Percentiles rank a stretch among this genome's conserved stretches.
Evolutionary conservation across 2,329 filamentous ascomycete genomes (phyloP).

Genomic region (Albophoma yamanashiensis): DNA sequence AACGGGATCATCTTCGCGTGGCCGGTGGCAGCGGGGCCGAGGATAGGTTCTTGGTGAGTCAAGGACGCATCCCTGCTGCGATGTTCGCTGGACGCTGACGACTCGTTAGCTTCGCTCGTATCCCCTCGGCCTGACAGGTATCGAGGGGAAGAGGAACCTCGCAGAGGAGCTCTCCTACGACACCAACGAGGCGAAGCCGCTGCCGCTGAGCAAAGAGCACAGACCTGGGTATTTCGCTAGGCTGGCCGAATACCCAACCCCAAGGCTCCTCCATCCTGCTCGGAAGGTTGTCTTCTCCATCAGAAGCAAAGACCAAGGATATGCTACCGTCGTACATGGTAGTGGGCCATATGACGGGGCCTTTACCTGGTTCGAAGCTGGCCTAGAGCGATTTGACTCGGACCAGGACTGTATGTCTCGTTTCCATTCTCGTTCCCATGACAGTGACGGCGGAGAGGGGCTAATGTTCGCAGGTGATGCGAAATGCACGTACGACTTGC

Average conservation of each 20-base stretch:
- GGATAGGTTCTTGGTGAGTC: slow-evolving; percentile 23
- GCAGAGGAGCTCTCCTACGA: slow-evolving; percentile 19
- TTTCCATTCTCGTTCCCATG: not conserved
- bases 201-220: slow-evolving; percentile 13
- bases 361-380: slow-evolving; percentile 55
- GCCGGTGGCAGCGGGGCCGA: slow-evolving; percentile 12
- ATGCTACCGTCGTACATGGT: slow-evolving; percentile 23
- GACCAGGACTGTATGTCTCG: slow-evolving; percentile 16
- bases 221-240: slow-evolving; percentile 17
- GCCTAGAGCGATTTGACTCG: slow-evolving; percentile 43
- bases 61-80: not conserved
- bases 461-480: slow-evolving; percentile 12
- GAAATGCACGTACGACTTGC: slow-evolving; percentile 17
- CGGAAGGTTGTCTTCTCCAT: slow-evolving; percentile 53
- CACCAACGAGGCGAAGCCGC: slow-evolving; percentile 15
- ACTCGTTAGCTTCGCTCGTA: slow-evolving; percentile 22
- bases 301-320: slow-evolving; percentile 48
- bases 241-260: slow-evolving; percentile 26
- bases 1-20: slow-evolving; percentile 12
- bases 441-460: not conserved
- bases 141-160: slow-evolving; percentile 14
- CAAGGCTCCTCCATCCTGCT: slow-evolving; percentile 35
- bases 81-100: not conserved
- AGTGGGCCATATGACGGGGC: slow-evolving; percentile 34
- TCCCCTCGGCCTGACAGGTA: slow-evolving; percentile 23